Conservation (phyloP, 1,139 yeast genomes). For the Lodderomyces parapsilosis region DNA sequence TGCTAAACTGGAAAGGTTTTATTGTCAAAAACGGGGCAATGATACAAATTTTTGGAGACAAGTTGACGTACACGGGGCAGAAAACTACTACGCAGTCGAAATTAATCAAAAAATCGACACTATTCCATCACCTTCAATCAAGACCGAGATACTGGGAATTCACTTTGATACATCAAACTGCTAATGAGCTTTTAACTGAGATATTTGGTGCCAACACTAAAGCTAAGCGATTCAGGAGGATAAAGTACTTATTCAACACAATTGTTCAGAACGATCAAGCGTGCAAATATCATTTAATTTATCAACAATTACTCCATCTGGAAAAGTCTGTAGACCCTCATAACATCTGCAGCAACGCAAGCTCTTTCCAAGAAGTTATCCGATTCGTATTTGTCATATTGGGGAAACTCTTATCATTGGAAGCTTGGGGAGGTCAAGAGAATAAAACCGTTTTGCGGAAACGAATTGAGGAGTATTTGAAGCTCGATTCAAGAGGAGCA, state of each 20-base stretch:
- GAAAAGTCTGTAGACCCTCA: constrained; percentile 15
- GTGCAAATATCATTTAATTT: constrained; percentile 20
- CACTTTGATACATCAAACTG: neutral
- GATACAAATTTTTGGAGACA: constrained; percentile 39
- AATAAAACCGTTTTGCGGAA: constrained; percentile 47
- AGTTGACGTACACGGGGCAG: neutral
- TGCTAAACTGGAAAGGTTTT: constrained; percentile 30
- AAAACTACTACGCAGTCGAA: neutral
- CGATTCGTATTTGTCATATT: constrained; percentile 40
- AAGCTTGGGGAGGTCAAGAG: constrained; percentile 51
- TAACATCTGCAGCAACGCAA: constrained; percentile 17
- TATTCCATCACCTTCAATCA: neutral
- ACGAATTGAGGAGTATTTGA: constrained; percentile 39
- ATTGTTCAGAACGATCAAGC: constrained; percentile 23
- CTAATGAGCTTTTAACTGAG: constrained; percentile 1
- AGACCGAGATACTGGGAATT: constrained; percentile 2
- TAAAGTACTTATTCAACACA: constrained; percentile 6
- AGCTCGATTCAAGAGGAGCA: constrained; percentile 31
- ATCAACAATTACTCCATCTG: constrained; percentile 6
- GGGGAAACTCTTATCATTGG: constrained; percentile 51
- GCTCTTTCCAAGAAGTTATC: constrained; percentile 30
- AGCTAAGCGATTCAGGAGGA: constrained; percentile 8
- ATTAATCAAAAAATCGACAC: neutral
- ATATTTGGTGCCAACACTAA: neutral
- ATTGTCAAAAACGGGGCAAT: constrained; percentile 14